Conservation (phyloP, 2,329 filamentous ascomycete species). For the Trichophyton mentagrophytes region DNA sequence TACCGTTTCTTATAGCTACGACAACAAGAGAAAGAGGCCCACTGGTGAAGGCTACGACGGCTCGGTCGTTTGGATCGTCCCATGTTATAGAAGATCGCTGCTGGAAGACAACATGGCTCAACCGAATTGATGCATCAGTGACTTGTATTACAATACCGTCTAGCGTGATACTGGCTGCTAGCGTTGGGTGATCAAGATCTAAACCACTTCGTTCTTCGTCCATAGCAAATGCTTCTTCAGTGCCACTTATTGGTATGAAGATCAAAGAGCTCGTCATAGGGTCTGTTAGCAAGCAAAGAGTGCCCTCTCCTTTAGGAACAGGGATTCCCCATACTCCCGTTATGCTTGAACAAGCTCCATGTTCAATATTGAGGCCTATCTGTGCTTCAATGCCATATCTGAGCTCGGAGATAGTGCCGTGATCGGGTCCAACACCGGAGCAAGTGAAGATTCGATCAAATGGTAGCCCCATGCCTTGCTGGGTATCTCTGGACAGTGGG, state of each 20-base stretch:
- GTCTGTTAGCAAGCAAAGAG: conserved; percentile 32
- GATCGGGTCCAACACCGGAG: conserved; percentile 46
- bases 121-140: conserved; percentile 26
- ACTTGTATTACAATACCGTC: conserved; percentile 31
- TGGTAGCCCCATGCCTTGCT: conserved; percentile 15
- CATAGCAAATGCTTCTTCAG: conserved; percentile 28
- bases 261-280: conserved; percentile 30
- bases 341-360: conserved; percentile 30
- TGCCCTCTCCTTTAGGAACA: conserved; percentile 20
- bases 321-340: conserved; percentile 34
- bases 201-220: conserved; percentile 29
- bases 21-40: conserved; percentile 19
- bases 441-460: conserved; percentile 54
- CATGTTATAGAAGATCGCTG: conserved; percentile 18
- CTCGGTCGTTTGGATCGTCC: conserved; percentile 13
- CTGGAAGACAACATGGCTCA: conserved; percentile 19
- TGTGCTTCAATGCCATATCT: conserved; percentile 57
- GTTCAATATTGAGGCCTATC: conserved; percentile 38
- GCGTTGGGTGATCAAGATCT: conserved; percentile 30
- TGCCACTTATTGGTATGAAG: conserved; percentile 25
- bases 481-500: neutral
- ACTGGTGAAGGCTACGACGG: conserved; percentile 23
- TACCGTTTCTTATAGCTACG: conserved; percentile 18
- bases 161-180: conserved; percentile 30
- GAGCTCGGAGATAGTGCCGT: conserved; percentile 55